Evolutionary conservation across 139 green algal genomes (phyloP).

Genomic region (Chlorella sp.): DNA sequence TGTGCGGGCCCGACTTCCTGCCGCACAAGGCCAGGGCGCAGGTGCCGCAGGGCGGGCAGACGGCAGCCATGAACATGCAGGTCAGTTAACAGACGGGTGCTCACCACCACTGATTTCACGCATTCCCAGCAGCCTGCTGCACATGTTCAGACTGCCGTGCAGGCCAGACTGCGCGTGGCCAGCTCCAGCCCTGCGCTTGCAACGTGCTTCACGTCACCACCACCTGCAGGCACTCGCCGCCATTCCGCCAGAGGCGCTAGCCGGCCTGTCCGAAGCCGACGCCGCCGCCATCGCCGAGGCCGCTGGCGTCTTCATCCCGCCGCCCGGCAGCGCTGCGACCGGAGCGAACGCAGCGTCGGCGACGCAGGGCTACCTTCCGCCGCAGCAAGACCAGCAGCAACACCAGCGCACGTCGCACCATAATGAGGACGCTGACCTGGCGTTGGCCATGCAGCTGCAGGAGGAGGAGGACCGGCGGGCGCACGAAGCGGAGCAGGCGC

Average conservation of each 20-base stretch:
- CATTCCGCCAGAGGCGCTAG: background rate
- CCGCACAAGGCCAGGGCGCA: slow-evolving; percentile 14
- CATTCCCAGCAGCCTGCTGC: background rate
- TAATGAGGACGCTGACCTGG: slow-evolving; percentile 3
- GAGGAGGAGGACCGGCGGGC: background rate
- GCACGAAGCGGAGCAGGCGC: background rate
- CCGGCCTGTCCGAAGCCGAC: background rate
- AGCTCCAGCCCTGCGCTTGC: too few relatives aligned
- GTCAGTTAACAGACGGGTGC: too few relatives aligned
- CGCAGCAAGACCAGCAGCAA: background rate
- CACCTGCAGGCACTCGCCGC: background rate
- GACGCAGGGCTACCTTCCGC: background rate
- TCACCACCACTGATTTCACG: too few relatives aligned
- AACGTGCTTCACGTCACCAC: too few relatives aligned
- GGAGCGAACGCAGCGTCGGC: background rate
- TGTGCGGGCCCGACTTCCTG: slow-evolving; percentile 45
- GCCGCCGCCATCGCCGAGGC: background rate
- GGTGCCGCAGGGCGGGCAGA: background rate
- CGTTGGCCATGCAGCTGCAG: background rate
- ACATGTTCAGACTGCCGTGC: background rate
- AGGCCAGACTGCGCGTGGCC: too few relatives aligned
- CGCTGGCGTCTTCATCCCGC: background rate
- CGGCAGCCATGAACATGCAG: background rate
- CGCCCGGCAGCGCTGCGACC: background rate
- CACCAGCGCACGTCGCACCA: background rate